Evolutionary conservation across 352 stramenopile species (phyloP).

Genomic region (Phytophthora europaea): DNA sequence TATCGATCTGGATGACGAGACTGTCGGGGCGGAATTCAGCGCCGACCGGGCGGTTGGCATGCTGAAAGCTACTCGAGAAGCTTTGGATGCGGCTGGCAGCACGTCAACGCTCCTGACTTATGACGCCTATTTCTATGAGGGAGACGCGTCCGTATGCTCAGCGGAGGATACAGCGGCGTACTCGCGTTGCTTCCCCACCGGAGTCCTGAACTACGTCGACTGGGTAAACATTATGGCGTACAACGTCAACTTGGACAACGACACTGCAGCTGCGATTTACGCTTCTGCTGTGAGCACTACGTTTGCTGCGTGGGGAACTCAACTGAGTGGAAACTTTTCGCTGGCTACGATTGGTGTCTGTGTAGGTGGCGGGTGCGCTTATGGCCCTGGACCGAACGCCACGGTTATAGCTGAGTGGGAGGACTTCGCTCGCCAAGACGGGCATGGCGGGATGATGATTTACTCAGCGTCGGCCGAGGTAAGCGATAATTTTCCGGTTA

Average conservation of each 20-base stretch:
- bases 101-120: conserved; percentile 68
- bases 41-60: conserved; percentile 53
- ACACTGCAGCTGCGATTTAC: conserved; percentile 59
- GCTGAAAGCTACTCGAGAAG: conserved; percentile 58
- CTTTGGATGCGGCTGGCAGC: conserved; percentile 42
- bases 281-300: conserved; percentile 59
- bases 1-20: conserved; percentile 83
- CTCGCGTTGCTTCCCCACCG: conserved; percentile 68
- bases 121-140: conserved; percentile 78
- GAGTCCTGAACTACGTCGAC: conserved; percentile 64
- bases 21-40: conserved; percentile 66
- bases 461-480: conserved; percentile 74
- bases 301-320: conserved; percentile 61
- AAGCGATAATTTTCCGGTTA: conserved; percentile 43
- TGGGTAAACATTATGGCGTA: conserved; percentile 91
- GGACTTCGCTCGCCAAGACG: conserved; percentile 40
- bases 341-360: conserved; percentile 72
- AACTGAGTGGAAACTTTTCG: conserved; percentile 58
- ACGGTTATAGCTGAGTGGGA: conserved; percentile 67
- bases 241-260: conserved; percentile 67
- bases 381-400: conserved; percentile 68
- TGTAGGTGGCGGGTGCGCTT: conserved; percentile 59
- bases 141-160: conserved; percentile 66
- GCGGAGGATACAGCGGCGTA: conserved; percentile 48
- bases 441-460: conserved; percentile 78